Evolutionary conservation across 2,329 filamentous ascomycete genomes (phyloP).

Genomic region (Aureobasidium sp.): DNA sequence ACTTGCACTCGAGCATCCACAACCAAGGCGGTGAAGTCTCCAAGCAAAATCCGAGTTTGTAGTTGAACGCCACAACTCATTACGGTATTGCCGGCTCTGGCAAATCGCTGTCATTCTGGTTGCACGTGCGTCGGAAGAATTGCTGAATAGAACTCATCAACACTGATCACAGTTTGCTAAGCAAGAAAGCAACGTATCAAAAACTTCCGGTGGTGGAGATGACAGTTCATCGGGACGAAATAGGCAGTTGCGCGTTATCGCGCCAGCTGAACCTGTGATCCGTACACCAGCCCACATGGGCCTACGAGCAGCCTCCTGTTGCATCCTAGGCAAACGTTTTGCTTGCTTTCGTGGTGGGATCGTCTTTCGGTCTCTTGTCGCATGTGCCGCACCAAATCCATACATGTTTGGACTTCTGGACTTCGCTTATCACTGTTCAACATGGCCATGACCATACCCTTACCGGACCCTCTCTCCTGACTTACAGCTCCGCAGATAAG

Average conservation of each 20-base stretch:
- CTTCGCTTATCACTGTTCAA: background rate
- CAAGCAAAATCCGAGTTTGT: background rate
- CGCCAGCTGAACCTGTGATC: background rate
- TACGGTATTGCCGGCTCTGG: background rate
- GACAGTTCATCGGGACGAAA: background rate
- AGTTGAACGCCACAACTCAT: background rate
- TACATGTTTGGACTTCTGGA: background rate
- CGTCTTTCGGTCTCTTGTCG: background rate
- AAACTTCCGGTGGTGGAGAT: background rate
- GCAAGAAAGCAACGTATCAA: background rate
- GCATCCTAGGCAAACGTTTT: no score
- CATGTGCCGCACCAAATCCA: background rate
- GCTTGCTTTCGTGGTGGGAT: background rate
- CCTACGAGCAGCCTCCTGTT: background rate
- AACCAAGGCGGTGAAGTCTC: background rate
- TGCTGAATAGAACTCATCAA: background rate
- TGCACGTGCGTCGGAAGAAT: background rate
- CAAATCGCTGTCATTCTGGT: background rate
- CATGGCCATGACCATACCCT: background rate
- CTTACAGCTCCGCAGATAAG: background rate
- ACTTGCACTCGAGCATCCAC: background rate
- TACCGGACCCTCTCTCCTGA: background rate
- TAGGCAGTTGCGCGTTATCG: background rate
- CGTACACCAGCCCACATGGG: background rate
- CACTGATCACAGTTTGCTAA: background rate